Base-by-base conservation (phyloP, 2,329 filamentous ascomycete species). In the Talaromyces funiculosus region DNA sequence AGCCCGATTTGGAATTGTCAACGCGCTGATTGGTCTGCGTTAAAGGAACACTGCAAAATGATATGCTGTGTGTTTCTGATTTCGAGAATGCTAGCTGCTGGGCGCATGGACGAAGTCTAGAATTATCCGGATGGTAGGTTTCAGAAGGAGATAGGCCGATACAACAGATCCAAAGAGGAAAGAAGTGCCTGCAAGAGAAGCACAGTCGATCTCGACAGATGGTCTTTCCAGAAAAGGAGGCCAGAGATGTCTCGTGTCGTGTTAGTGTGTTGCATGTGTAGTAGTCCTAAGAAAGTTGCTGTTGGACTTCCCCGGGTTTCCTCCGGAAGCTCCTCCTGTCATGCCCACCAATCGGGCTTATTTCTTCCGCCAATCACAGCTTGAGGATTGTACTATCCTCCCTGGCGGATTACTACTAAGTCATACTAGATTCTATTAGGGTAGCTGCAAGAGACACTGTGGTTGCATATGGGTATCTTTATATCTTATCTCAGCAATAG, bases 361-460 rank as follows among this genome's bases (percentile, higher is more conserved):
- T 24, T 59, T 59, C 7, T 59, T 59, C 57, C 57, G 57, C 57
- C 57, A 59, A 59, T 59, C 57, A 40, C 31, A 33, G 14, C n/a
- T 6, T 1, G 10, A 8, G 12, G 4, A 7, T 45, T 35, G 22
- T 22, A 18, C 20, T 37, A 42, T 54, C 16, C 7, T 54, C 22
- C 37, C 33, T 40, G 10, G 20, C 20, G n/a, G 9, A 9, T 3
- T n/a, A n/a, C n/a, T n/a, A n/a, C n/a, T n/a, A n/a, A n/a, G n/a
- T n/a, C n/a, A n/a, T n/a, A n/a, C n/a, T n/a, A n/a, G n/a, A n/a
- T n/a, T n/a, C n/a, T n/a, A n/a, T n/a, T n/a, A n/a, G n/a, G n/a
- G n/a, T n/a, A n/a, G n/a, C n/a, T n/a, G n/a, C n/a, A n/a, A n/a
- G n/a, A n/a, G n/a, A n/a, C n/a, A n/a, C n/a, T n/a, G n/a, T n/a